A percentile compares a stretch with the other conserved stretches of the same genome.
phyloP scores from a whole-genome alignment of 2,329 filamentous ascomycete genomes.

The Penicillium verrucosum region DNA sequence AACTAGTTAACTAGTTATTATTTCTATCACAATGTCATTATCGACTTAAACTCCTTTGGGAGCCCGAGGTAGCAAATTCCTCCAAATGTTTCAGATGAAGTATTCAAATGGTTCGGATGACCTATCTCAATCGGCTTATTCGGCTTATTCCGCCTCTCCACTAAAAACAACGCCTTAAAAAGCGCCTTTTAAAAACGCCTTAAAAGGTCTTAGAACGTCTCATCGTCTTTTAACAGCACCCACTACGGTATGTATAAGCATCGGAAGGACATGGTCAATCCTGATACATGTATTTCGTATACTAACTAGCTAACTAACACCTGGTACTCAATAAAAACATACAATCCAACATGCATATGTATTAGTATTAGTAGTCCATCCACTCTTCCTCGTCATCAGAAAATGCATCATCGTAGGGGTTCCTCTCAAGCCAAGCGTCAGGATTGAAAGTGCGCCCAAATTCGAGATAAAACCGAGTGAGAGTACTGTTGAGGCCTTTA shows the following conservation, averaged over 20 bases:
- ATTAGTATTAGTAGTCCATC: not conserved
- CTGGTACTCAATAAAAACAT: too few species aligned
- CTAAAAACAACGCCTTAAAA: not conserved
- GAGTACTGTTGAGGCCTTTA: not conserved
- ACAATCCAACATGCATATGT: too few species aligned
- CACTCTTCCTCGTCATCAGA: not conserved
- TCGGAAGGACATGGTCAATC: not conserved
- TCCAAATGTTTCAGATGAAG: not conserved
- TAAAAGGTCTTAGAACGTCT: not conserved
- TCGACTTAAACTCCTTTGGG: slow-evolving; percentile 1
- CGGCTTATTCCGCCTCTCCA: not conserved
- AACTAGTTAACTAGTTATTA: too few species aligned
- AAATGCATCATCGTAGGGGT: not conserved
- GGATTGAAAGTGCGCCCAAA: not conserved
- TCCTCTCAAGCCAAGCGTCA: not conserved
- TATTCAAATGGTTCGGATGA: not conserved
- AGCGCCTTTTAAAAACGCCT: not conserved
- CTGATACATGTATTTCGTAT: not conserved
- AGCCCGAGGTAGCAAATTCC: not conserved
- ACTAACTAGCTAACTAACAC: not conserved
- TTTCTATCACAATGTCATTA: not conserved
- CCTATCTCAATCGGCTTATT: not conserved
- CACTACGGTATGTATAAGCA: not conserved
- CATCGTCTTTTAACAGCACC: not conserved
- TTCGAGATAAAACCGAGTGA: not conserved